Percentiles rank a stretch among this genome's conserved stretches.
Conservation (phyloP, 2,329 filamentous ascomycete species). For the Uncinocarpus reesii region DNA sequence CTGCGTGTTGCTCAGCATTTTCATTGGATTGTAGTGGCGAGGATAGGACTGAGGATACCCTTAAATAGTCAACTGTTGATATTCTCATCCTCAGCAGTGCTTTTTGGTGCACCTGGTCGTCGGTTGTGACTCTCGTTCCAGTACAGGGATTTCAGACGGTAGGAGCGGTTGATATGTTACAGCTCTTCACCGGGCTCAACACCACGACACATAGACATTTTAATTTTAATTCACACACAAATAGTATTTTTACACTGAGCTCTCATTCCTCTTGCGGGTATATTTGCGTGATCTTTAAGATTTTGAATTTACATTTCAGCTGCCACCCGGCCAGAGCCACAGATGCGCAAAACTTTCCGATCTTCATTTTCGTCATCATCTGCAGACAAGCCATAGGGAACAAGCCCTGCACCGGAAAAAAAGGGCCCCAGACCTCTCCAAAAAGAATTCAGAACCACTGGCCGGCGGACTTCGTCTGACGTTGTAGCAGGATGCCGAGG, state of each 20-base stretch:
- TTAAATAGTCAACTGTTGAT: not conserved
- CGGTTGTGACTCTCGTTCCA: too few relatives aligned
- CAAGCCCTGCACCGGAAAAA: too few relatives aligned
- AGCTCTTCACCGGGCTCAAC: too few relatives aligned
- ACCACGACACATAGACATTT: too few relatives aligned
- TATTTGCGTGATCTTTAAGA: too few relatives aligned
- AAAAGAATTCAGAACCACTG: too few relatives aligned
- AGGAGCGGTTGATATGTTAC: too few relatives aligned
- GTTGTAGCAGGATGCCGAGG: conserved; percentile 14
- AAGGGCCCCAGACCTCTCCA: not conserved
- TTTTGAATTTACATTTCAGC: not conserved
- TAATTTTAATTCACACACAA: not conserved
- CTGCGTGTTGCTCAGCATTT: not conserved
- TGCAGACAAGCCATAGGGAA: not conserved
- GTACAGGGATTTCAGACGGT: too few relatives aligned
- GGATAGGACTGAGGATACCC: conserved; percentile 1
- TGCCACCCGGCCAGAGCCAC: not conserved
- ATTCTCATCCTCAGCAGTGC: not conserved
- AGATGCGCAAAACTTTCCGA: conserved; percentile 1
- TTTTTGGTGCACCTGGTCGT: not conserved
- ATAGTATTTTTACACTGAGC: too few relatives aligned
- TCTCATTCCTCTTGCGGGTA: too few relatives aligned
- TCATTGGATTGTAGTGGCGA: not conserved
- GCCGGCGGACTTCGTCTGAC: too few relatives aligned
- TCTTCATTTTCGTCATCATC: conserved; percentile 5